These are phyloP conservation scores for Sechiopsis laciniata DNA, from an alignment of 306 rosid species.

Conservation along the genomic window DNA sequence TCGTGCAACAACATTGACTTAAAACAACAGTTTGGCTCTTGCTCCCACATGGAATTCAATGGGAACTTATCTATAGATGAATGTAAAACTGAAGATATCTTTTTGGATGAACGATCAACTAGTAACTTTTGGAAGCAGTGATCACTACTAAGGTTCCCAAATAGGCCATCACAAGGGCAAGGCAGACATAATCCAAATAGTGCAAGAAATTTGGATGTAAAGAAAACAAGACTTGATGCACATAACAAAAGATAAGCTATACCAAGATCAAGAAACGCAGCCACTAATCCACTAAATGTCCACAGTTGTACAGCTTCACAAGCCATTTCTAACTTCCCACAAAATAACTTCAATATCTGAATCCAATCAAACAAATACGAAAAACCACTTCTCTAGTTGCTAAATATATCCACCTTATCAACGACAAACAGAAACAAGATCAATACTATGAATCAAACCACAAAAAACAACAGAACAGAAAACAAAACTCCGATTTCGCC, in stretches of 20 bases:
- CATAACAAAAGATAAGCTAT: constrained; percentile 36
- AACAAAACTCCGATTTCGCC: constrained; percentile 8
- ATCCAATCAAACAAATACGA: constrained; percentile 12
- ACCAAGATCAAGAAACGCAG: constrained; percentile 47
- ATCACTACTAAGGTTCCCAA: constrained; percentile 29
- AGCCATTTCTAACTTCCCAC: constrained; percentile 37
- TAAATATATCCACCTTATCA: constrained; percentile 1
- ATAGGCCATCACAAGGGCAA: constrained; percentile 38
- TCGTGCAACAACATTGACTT: constrained; percentile 2
- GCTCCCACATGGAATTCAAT: constrained; percentile 26
- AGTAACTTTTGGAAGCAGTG: constrained; percentile 34
- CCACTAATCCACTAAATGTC: constrained; percentile 41
- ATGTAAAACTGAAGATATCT: constrained; percentile 27
- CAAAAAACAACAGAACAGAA: background rate
- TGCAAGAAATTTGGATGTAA: constrained; percentile 36
- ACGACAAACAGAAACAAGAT: constrained; percentile 4
- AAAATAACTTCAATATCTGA: constrained; percentile 5
- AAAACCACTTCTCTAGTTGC: constrained; percentile 9
- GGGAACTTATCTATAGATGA: constrained; percentile 31
- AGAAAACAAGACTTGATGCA: constrained; percentile 34
- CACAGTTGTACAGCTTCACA: constrained; percentile 30
- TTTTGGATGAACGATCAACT: constrained; percentile 31
- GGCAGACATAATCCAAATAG: constrained; percentile 42
- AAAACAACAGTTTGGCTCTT: constrained; percentile 4
- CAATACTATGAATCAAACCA: background rate